Evolutionary conservation across 2,329 filamentous ascomycete genomes (phyloP).

Genomic region (Fusarium papillatum): DNA sequence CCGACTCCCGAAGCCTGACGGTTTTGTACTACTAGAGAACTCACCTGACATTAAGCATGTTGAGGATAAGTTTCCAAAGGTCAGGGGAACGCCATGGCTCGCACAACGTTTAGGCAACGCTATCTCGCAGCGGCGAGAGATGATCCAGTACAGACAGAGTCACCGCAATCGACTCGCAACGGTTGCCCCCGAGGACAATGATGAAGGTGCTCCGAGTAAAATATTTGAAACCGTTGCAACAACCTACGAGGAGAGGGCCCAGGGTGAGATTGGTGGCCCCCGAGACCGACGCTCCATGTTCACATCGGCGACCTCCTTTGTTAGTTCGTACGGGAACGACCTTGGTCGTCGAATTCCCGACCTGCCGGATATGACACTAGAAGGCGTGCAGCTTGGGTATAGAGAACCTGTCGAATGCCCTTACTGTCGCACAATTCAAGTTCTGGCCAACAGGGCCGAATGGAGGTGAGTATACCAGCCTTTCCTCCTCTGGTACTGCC

Average conservation of each 20-base stretch:
- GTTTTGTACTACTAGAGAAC: neutral
- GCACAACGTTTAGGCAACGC: constrained; percentile 2
- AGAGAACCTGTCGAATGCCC: constrained; percentile 10
- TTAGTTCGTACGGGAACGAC: neutral
- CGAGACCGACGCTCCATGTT: neutral
- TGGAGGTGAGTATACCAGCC: constrained; percentile 2
- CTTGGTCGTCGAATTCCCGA: constrained; percentile 9
- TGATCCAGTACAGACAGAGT: constrained; percentile 7
- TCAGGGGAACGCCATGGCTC: neutral
- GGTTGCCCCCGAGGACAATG: neutral
- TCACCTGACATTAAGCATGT: constrained; percentile 7
- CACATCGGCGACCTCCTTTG: constrained; percentile 11
- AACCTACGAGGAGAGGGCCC: neutral
- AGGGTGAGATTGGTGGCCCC: neutral
- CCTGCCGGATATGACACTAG: constrained; percentile 1
- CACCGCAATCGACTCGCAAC: neutral
- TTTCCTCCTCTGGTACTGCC: neutral
- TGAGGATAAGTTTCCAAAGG: constrained; percentile 12
- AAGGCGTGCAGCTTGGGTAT: constrained; percentile 9
- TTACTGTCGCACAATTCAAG: constrained; percentile 13
- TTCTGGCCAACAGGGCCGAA: neutral
- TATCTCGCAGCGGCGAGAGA: constrained; percentile 2
- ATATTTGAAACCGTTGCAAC: constrained; percentile 5
- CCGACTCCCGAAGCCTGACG: neutral
- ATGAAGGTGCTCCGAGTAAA: neutral